Evolutionary conservation across 306 rosid genomes (phyloP), one percentile per base, ranked within the genome.

Genomic region (Ochetophila trinervis): DNA sequence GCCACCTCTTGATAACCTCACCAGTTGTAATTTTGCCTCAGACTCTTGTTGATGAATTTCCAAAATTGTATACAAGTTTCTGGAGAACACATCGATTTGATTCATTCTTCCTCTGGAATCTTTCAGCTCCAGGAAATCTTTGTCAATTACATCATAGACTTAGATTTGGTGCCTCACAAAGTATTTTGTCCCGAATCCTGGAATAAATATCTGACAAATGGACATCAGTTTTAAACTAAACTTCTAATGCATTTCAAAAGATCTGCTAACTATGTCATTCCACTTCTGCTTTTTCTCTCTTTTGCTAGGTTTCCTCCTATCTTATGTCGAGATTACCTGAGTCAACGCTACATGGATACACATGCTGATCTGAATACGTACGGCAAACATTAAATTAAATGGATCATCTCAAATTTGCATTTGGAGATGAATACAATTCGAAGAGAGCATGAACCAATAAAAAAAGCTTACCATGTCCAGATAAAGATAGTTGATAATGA

Each of bases 261-360:
- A 27, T 49, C 18, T 63, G 47, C n/a, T 63, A 17, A 48, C 30
- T 2, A 19, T 27, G 32, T 48, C 19, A 2, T 24, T 18, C 20
- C 30, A 53, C 12, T 48, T 10, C 13, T 47, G 7, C 34, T 10
- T 6, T 10, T 37, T 40, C 12, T 40, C 52, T 50, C 45, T 55
- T 27, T 65, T 70, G 58, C 16, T 62, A 91, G 96, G 84, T 91
- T 80, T 82, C 90, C 85, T 57, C 91, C 97, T 27, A 82, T 88
- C 79, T 70, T 81, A 70, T 91, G 84, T 59, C 61, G 20, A 20
- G 85, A 81, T 15, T 86, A 85, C 82, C 50, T 91, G 75, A 70
- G 75, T 34, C 95, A 86, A 67, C 91, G 91, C n/a, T 91, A 86
- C 62, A 8, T 73, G 6, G 90, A 83, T 55, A 88, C 97, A 64